phyloP scores from a whole-genome alignment of 83 land plant genomes.

The Picea mariana region DNA sequence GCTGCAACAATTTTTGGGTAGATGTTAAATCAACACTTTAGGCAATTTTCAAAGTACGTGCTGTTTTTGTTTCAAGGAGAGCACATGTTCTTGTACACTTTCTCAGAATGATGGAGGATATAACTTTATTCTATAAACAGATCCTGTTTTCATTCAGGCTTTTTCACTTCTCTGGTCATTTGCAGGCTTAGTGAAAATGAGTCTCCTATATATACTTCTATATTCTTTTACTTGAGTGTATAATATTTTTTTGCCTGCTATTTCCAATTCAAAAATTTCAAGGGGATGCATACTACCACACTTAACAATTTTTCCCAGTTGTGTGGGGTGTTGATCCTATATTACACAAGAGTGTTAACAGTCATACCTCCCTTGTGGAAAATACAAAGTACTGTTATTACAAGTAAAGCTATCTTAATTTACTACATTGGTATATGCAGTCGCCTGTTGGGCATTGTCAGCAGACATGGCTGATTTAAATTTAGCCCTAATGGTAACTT shows the following conservation, averaged over 20 bases:
- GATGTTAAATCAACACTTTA: background rate
- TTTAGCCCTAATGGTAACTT: background rate
- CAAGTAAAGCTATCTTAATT: background rate
- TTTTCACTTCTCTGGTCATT: background rate
- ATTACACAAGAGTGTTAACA: conserved; percentile 5
- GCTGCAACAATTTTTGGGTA: conserved; percentile 8
- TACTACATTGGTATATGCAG: too few species aligned
- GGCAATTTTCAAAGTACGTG: background rate
- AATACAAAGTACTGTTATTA: background rate
- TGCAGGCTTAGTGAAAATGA: background rate
- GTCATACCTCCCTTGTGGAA: background rate
- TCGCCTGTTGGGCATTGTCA: too few species aligned
- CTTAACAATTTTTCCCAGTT: background rate
- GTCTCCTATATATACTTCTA: background rate
- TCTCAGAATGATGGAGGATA: background rate
- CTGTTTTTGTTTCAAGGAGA: conserved; percentile 8
- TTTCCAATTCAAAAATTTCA: background rate
- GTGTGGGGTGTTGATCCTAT: background rate
- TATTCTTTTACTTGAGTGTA: background rate
- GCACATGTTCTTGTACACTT: background rate
- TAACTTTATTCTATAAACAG: background rate
- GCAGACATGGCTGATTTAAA: too few species aligned
- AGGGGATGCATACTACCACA: background rate
- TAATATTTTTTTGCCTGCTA: background rate
- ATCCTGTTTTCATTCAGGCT: background rate